Percentiles rank a stretch among this genome's conserved stretches.
Conservation (phyloP, 75 land plant genomes). For the Picea sitchensis region DNA sequence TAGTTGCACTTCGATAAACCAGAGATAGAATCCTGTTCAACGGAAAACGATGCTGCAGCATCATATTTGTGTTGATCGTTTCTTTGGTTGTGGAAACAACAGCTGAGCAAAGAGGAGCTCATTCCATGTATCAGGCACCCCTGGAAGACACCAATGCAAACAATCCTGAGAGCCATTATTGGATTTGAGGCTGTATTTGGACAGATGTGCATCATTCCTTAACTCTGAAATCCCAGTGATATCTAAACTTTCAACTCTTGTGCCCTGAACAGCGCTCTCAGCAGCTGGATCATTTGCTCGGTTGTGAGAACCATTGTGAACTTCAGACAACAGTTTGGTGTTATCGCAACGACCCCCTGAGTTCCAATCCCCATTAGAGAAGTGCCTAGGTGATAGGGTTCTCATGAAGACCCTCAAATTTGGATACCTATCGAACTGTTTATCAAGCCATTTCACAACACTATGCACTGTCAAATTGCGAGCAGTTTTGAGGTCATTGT, state of each 20-base stretch:
- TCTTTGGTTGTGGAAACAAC: slow-evolving; percentile 3
- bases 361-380: slow-evolving; percentile 91
- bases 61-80: neutral
- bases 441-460: slow-evolving; percentile 55
- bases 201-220: slow-evolving; percentile 82
- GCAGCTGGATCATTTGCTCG: slow-evolving; percentile 45
- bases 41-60: too few relatives aligned
- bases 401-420: slow-evolving; percentile 54
- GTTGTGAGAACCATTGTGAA: slow-evolving; percentile 28
- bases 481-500: slow-evolving; percentile 36
- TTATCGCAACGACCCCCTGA: slow-evolving; percentile 87
- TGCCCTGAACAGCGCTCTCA: slow-evolving; percentile 60
- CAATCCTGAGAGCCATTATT: slow-evolving; percentile 55
- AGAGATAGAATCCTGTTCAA: too few relatives aligned
- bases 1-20: too few relatives aligned
- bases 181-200: slow-evolving; percentile 47
- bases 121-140: slow-evolving; percentile 95
- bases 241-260: slow-evolving; percentile 64
- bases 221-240: slow-evolving; percentile 63
- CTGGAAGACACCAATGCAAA: slow-evolving; percentile 97
- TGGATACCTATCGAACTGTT: slow-evolving; percentile 43
- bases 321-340: slow-evolving; percentile 32
- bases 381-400: slow-evolving; percentile 82
- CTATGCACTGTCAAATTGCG: slow-evolving; percentile 56
- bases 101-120: slow-evolving; percentile 75